phyloP scores from a whole-genome alignment of 2,329 filamentous ascomycete species.

The Davidsoniella neocaledoniae region DNA sequence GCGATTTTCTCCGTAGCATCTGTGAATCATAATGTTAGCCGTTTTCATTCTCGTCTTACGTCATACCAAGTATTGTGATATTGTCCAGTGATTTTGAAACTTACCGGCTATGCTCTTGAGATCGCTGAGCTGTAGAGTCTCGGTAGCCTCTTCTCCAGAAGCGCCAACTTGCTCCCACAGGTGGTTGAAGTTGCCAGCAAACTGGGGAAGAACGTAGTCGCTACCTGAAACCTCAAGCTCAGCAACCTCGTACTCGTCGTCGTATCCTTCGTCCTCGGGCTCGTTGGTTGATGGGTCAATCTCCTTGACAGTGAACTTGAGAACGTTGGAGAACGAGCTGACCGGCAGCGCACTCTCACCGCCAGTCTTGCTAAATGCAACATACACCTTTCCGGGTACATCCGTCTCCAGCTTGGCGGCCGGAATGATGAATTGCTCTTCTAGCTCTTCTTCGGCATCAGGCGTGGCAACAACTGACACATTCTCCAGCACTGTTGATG shows the following conservation, averaged over 20 bases:
- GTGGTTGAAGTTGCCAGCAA: constrained; percentile 87
- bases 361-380: constrained; percentile 72
- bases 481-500: constrained; percentile 77
- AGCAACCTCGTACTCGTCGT: constrained; percentile 94
- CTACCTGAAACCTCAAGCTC: constrained; percentile 81
- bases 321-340: constrained; percentile 72
- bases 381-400: constrained; percentile 84
- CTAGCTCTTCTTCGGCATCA: constrained; percentile 62
- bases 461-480: constrained; percentile 71
- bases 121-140: constrained; percentile 74
- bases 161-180: constrained; percentile 88
- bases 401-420: constrained; percentile 68
- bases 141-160: constrained; percentile 75
- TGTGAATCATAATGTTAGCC: constrained; percentile 22
- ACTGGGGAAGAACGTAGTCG: constrained; percentile 86
- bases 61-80: not conserved
- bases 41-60: not conserved
- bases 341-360: constrained; percentile 64
- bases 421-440: constrained; percentile 89
- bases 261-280: constrained; percentile 81
- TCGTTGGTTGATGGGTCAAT: constrained; percentile 90
- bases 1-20: constrained; percentile 87
- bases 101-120: constrained; percentile 85
- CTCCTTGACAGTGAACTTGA: constrained; percentile 97
- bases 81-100: constrained; percentile 19